Conservation (phyloP, 208 protist genomes). For the Trypanosoma boissoni region DNA sequence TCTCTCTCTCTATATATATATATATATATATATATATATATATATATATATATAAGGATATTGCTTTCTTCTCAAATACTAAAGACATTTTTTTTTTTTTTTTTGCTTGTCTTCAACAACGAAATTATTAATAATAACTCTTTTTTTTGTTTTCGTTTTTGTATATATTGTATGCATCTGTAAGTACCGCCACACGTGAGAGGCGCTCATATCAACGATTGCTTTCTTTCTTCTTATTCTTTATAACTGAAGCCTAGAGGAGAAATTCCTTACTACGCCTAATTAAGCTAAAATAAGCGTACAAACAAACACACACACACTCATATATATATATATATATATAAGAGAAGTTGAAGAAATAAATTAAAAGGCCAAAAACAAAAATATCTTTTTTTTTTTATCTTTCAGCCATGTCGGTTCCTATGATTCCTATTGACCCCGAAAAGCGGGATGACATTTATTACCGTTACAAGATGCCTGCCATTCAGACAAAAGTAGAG, state of each 20-base stretch:
- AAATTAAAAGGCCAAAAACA: not conserved
- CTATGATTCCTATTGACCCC: conserved; percentile 88
- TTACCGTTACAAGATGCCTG: conserved; percentile 94
- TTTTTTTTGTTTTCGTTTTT: too few relatives aligned
- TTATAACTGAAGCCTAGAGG: too few relatives aligned
- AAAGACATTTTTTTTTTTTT: not conserved
- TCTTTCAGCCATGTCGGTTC: conserved; percentile 45
- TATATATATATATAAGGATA: not conserved
- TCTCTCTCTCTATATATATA: conserved; percentile 8
- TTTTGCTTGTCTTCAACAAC: not conserved
- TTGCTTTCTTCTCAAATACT: not conserved
- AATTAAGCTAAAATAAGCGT: too few relatives aligned
- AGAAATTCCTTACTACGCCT: too few relatives aligned
- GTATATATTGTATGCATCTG: too few relatives aligned
- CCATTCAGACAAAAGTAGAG: conserved; percentile 89
- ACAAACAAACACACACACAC: too few relatives aligned
- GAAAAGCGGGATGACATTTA: conserved; percentile 85
- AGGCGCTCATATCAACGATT: too few relatives aligned
- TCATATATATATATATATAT: conserved; percentile 16
- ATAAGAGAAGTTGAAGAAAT: too few relatives aligned
- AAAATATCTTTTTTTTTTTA: conserved; percentile 1
- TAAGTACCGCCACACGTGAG: too few relatives aligned
- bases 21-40: not conserved
- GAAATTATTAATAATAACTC: too few relatives aligned
- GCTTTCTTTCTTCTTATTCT: too few relatives aligned